Evolutionary conservation across 2,329 filamentous ascomycete genomes (phyloP).

Genomic region (Zymoseptoria passerinii): DNA sequence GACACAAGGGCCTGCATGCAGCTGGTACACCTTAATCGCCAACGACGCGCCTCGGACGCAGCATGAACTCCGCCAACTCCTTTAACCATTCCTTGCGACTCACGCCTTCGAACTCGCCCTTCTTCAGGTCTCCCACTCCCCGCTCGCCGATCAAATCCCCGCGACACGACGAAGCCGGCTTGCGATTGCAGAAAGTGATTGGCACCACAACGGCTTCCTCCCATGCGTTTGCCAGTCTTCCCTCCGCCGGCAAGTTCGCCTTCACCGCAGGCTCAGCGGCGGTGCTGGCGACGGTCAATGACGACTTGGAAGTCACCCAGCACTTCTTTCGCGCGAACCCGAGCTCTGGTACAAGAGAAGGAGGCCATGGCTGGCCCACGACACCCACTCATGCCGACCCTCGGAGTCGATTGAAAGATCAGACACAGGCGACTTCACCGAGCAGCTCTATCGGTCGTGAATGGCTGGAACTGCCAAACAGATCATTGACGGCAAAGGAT

Average conservation of each 20-base stretch:
- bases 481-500: constrained; percentile 81
- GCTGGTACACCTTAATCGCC: constrained; percentile 4
- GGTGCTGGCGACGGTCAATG: constrained; percentile 75
- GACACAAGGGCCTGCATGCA: not conserved
- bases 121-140: constrained; percentile 49
- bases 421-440: constrained; percentile 39
- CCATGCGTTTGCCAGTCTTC: constrained; percentile 75
- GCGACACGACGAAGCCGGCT: constrained; percentile 37
- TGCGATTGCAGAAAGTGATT: constrained; percentile 76
- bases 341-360: constrained; percentile 15
- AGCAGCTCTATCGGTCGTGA: constrained; percentile 32
- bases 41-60: constrained; percentile 13
- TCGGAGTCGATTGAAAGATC: constrained; percentile 31
- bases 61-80: constrained; percentile 16
- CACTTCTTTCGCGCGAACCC: constrained; percentile 73
- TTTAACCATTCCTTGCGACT: constrained; percentile 30
- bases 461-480: constrained; percentile 51
- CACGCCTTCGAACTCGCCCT: constrained; percentile 70
- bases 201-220: constrained; percentile 81
- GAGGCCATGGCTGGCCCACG: constrained; percentile 10
- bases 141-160: constrained; percentile 53
- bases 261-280: constrained; percentile 89
- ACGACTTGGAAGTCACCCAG: constrained; percentile 57
- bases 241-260: constrained; percentile 63
- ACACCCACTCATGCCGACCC: constrained; percentile 23